phyloP scores from a whole-genome alignment of 2,329 filamentous ascomycete genomes.

The Zymoseptoria pseudotritici region DNA sequence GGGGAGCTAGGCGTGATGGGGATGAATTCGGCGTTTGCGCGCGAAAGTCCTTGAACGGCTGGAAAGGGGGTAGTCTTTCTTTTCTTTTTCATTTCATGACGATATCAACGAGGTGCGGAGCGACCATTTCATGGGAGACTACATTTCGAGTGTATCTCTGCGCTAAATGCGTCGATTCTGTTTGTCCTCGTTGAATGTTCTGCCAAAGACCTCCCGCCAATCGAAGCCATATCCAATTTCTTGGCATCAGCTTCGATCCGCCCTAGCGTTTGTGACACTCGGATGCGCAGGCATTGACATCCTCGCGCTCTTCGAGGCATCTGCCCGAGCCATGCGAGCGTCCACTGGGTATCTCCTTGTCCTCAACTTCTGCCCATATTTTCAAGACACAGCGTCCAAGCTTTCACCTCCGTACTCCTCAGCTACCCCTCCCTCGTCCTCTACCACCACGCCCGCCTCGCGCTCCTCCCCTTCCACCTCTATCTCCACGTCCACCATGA shows the following conservation, averaged over 20 bases:
- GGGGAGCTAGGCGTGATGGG: not conserved
- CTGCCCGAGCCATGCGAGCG: not conserved
- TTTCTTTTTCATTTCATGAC: not conserved
- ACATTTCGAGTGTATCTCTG: not conserved
- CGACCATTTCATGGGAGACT: not conserved
- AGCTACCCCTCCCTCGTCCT: conserved; percentile 21
- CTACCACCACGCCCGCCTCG: conserved; percentile 21
- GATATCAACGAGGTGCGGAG: not conserved
- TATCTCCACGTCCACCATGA: conserved; percentile 14
- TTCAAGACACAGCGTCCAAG: not conserved
- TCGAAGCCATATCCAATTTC: not conserved
- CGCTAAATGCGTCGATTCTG: not conserved
- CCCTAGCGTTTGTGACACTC: not conserved
- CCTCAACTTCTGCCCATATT: not conserved
- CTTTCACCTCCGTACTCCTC: not conserved
- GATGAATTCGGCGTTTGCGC: not conserved
- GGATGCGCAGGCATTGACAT: not conserved
- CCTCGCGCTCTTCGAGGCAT: not conserved
- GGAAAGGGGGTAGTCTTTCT: not conserved
- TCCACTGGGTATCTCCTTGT: not conserved
- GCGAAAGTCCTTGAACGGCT: not conserved
- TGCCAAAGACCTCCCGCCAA: not conserved
- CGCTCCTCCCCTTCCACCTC: conserved; percentile 19
- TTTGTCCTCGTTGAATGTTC: not conserved
- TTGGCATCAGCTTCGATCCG: not conserved